Percentiles rank a stretch among this genome's conserved stretches.
Conservation (phyloP, 371 early-diverging fungal genomes). For the Blakeslea trispora region DNA sequence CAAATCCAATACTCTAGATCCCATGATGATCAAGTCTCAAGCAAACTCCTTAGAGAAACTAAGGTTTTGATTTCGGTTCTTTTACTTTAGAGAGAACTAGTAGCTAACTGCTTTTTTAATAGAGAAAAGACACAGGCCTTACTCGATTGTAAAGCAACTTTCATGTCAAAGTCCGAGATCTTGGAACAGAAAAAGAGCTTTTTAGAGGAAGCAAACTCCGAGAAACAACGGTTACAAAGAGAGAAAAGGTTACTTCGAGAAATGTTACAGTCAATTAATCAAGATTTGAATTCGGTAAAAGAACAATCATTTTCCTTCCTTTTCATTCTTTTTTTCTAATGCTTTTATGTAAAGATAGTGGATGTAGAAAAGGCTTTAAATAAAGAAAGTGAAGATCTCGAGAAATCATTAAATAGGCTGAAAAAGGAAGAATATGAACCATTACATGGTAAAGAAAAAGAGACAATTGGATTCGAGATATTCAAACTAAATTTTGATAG, state of each 20-base stretch:
- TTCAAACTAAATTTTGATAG: constrained; percentile 28
- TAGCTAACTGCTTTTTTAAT: too few species aligned
- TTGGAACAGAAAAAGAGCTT: constrained; percentile 40
- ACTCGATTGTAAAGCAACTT: constrained; percentile 39
- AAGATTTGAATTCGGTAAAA: constrained; percentile 44
- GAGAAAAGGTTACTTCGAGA: constrained; percentile 41
- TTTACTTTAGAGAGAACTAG: too few species aligned
- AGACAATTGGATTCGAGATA: too few species aligned
- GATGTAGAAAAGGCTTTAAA: constrained; percentile 35
- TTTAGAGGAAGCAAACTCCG: constrained; percentile 39
- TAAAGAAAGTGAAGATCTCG: constrained; percentile 41
- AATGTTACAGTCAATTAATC: constrained; percentile 46
- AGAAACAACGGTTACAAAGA: constrained; percentile 40
- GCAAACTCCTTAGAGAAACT: too few species aligned
- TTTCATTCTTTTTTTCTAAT: too few species aligned
- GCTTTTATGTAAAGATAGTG: too few species aligned
- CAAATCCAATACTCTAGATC: too few species aligned
- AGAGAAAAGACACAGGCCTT: constrained; percentile 40
- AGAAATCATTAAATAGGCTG: constrained; percentile 25
- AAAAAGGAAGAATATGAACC: constrained; percentile 46
- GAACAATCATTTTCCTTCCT: too few species aligned
- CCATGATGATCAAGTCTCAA: too few species aligned
- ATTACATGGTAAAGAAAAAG: constrained; percentile 44
- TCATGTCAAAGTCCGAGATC: constrained; percentile 36
- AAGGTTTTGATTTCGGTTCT: too few species aligned